Evolutionary conservation across 176 grass and related monocot genomes (phyloP), one percentile per base, ranked within the genome.

Genomic region (Eragrostis curvula): DNA sequence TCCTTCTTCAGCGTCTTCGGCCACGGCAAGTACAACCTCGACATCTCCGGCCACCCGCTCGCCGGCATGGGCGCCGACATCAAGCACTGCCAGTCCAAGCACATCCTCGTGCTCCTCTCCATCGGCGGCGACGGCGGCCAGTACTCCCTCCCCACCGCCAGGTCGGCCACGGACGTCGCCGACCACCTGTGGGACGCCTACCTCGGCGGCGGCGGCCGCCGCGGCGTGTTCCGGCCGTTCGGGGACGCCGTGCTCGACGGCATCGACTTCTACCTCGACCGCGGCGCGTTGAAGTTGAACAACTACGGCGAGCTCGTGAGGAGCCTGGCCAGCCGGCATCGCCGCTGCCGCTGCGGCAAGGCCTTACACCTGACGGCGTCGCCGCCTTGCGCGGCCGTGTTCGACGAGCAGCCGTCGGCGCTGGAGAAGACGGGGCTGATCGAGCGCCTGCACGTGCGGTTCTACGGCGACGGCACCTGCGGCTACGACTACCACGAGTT

Each of bases 401-500:
- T 55, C 18, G 1, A 23, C 8, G 55, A 58, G 21, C 20, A n/a
- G 16, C 17, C 15, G 50, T 2, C 8, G n/a, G 8, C 1, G 55
- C 21, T 21, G 55, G 21, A n/a, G 55, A 9, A 11, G 55, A 8
- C 7, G 55, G 28, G 10, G 27, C 12, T 2, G 27, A 0, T 64
- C 12, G 25, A 64, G 25, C 60, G 60, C 1, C 27, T 64, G 13
- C 12, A 64, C 60, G 60, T 64, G 60, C 60, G 60, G 10, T 64
- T 64, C 60, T 64, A 64, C 60, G 12, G 6, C 13, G 60, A 64
- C 12, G 1, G 12, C 60, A 64, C 12, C 12, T 64, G 60, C 60
- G 27, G 27, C 27, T 64, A 64, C 60, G 60, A 64, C 60, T 64
- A 64, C 60, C 60, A 64, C 60, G 60, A 64, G 60, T 7, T 13